phyloP scores from a whole-genome alignment of 306 rosid genomes.

The Citrullus mucosospermus region DNA sequence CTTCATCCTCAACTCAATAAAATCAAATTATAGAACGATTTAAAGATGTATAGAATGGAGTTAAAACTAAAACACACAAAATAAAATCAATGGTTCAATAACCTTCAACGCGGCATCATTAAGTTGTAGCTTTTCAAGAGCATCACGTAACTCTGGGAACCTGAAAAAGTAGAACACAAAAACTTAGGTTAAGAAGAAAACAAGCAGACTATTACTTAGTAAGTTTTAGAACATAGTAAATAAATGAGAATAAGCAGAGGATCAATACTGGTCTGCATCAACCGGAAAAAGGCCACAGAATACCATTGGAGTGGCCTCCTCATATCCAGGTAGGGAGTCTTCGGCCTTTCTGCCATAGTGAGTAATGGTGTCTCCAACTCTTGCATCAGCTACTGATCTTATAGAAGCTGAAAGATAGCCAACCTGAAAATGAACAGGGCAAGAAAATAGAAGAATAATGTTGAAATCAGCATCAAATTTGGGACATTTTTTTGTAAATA shows the following conservation, averaged over 20 bases:
- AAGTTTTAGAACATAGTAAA: background rate
- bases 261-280: slow-evolving; percentile 89
- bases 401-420: slow-evolving; percentile 93
- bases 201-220: background rate
- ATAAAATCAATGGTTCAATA: background rate
- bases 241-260: slow-evolving; percentile 13
- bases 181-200: background rate
- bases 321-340: slow-evolving; percentile 74
- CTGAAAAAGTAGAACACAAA: slow-evolving; percentile 20
- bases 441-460: slow-evolving; percentile 3
- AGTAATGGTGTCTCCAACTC: slow-evolving; percentile 91
- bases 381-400: slow-evolving; percentile 92
- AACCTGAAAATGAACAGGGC: slow-evolving; percentile 36
- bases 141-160: slow-evolving; percentile 87
- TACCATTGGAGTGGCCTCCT: slow-evolving; percentile 94
- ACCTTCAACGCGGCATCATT: slow-evolving; percentile 97
- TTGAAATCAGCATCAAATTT: background rate
- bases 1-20: background rate
- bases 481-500: background rate
- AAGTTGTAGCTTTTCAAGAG: slow-evolving; percentile 92
- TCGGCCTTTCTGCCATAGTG: slow-evolving; percentile 49
- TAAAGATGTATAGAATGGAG: background rate
- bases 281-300: slow-evolving; percentile 95
- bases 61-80: background rate
- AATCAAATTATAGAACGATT: background rate